phyloP scores from a whole-genome alignment of 2,329 filamentous ascomycete species.

The Didymella pomorum region DNA sequence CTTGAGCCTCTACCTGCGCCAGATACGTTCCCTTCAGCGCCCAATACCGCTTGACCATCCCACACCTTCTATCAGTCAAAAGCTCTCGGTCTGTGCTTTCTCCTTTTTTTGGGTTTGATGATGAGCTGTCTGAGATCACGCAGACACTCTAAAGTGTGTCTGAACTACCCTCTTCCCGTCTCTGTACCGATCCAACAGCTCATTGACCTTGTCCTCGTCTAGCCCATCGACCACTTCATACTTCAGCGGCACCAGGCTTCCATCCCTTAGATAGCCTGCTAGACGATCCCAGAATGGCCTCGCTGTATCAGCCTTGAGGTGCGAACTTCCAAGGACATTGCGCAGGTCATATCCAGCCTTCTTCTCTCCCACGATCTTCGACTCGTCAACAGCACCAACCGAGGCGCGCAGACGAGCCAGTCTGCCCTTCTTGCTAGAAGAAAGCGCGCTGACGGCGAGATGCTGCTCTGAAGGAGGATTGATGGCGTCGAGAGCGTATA shows the following conservation, averaged over 20 bases:
- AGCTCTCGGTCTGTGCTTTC: too few species aligned
- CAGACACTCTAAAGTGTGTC: slow-evolving; percentile 1
- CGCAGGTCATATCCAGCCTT: background rate
- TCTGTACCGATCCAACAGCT: background rate
- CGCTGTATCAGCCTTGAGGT: background rate
- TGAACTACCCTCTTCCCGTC: background rate
- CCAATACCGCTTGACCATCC: too few species aligned
- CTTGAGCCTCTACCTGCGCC: too few species aligned
- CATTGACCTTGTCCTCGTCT: background rate
- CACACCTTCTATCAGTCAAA: background rate
- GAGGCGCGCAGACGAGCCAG: slow-evolving; percentile 3
- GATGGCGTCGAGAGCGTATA: slow-evolving; percentile 1
- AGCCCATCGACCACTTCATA: background rate
- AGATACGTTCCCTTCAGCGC: too few species aligned
- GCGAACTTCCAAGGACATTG: slow-evolving; percentile 1
- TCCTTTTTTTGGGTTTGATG: too few species aligned
- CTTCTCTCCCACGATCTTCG: slow-evolving; percentile 2
- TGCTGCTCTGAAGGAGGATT: slow-evolving; percentile 3
- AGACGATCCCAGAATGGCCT: slow-evolving; percentile 2
- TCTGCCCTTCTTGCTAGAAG: background rate
- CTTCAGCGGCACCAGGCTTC: background rate
- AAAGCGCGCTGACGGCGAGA: slow-evolving; percentile 6
- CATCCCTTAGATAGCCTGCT: background rate
- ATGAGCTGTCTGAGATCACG: slow-evolving; percentile 1
- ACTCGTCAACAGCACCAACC: slow-evolving; percentile 1